A percentile compares a stretch with the other conserved stretches of the same genome.
Evolutionary conservation across 163 green algal genomes (phyloP).

Genomic region (Picocystis sp.): DNA sequence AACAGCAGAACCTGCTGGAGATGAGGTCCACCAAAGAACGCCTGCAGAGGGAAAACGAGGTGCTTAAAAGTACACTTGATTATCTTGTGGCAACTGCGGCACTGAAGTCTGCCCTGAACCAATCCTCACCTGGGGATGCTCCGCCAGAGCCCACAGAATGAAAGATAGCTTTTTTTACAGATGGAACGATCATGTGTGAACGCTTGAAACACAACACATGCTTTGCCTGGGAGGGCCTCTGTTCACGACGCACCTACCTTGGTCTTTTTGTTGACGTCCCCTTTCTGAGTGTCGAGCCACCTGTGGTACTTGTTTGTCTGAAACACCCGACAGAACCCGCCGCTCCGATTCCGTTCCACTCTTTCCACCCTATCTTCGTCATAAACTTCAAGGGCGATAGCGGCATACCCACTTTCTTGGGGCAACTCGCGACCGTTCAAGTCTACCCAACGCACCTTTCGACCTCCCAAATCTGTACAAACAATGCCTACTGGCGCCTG

Average conservation of each 20-base stretch:
- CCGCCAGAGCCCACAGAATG: too few species aligned
- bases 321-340: constrained; percentile 22
- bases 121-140: too few species aligned
- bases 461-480: constrained; percentile 16
- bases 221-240: too few species aligned
- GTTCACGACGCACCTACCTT: too few species aligned
- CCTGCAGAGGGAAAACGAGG: constrained; percentile 18
- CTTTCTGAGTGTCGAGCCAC: too few species aligned
- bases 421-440: constrained; percentile 5
- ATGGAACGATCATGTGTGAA: too few species aligned
- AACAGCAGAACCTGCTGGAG: constrained; percentile 23
- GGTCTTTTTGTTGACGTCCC: too few species aligned
- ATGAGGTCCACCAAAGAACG: constrained; percentile 17
- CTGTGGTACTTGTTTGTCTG: constrained; percentile 54
- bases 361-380: background rate
- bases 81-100: constrained; percentile 19
- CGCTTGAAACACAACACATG: too few species aligned
- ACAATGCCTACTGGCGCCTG: constrained; percentile 34
- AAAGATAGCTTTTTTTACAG: too few species aligned
- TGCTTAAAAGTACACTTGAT: constrained; percentile 20
- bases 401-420: constrained; percentile 2
- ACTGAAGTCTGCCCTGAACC: constrained; percentile 13
- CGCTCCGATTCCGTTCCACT: background rate
- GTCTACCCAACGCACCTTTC: constrained; percentile 21
- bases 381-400: background rate